These are phyloP conservation scores for Schizochytrium sp. DNA, from an alignment of 108 stramenopile genomes.

Conservation along the genomic window DNA sequence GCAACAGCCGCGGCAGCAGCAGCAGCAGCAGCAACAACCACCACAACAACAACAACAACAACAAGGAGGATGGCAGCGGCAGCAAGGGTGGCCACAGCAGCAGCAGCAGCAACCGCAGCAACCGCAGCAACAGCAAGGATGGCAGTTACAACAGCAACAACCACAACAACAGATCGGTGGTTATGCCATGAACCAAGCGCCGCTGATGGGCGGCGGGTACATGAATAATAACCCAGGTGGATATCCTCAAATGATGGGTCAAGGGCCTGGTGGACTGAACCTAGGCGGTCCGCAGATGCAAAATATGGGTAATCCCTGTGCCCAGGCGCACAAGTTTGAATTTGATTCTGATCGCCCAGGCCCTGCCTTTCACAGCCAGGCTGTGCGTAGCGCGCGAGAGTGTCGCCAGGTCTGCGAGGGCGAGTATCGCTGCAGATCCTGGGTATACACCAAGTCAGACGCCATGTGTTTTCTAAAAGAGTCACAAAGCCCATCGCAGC, in stretches of 20 bases:
- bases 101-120: background rate
- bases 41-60: background rate
- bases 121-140: background rate
- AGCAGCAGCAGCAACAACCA: background rate
- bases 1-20: background rate
- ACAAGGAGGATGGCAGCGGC: background rate
- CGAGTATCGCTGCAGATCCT: background rate
- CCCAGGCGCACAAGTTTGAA: background rate
- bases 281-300: background rate
- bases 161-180: background rate
- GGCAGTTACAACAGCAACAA: background rate
- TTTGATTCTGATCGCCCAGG: background rate
- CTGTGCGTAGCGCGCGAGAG: background rate
- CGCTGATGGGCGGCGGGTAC: background rate
- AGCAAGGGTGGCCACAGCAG: background rate
- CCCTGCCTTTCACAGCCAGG: background rate
- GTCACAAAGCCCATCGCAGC: background rate
- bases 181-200: background rate
- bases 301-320: background rate
- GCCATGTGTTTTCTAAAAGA: background rate
- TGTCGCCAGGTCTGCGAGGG: background rate
- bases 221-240: background rate
- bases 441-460: background rate
- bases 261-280: background rate
- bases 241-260: background rate